A percentile compares a stretch with the other conserved stretches of the same genome.
These are phyloP conservation scores for Petunia axillaris DNA, from an alignment of 257 asterid species.

Conservation along the genomic window DNA sequence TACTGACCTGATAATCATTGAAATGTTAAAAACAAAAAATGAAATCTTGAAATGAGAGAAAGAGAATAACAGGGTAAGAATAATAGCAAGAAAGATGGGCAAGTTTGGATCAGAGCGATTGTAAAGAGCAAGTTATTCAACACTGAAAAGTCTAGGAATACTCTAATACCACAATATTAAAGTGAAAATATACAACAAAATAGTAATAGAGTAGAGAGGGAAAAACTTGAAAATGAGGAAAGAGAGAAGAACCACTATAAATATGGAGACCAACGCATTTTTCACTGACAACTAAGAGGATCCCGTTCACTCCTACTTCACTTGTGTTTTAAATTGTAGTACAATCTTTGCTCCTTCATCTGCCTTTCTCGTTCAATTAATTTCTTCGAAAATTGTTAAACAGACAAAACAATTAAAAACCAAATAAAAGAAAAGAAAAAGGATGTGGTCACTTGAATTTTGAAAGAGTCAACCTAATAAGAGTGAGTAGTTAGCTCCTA, in stretches of 20 bases:
- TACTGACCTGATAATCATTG: constrained; percentile 61
- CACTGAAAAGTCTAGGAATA: constrained; percentile 60
- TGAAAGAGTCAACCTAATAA: too few relatives aligned
- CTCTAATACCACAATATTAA: not conserved
- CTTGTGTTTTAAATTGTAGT: not conserved
- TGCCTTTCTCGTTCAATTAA: not conserved
- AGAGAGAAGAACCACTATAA: constrained; percentile 58
- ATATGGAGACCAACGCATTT: constrained; percentile 64
- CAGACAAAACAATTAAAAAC: too few relatives aligned
- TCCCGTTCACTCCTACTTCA: not conserved
- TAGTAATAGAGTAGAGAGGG: constrained; percentile 34
- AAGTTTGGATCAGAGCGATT: constrained; percentile 70
- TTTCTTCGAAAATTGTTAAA: not conserved
- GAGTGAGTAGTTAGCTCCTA: too few relatives aligned
- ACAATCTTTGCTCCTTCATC: not conserved
- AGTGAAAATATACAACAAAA: constrained; percentile 1
- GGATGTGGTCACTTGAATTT: too few relatives aligned
- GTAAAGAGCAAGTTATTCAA: constrained; percentile 61
- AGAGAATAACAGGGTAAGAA: constrained; percentile 24
- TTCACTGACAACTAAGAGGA: not conserved
- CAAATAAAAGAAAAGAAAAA: too few relatives aligned
- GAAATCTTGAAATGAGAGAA: not conserved
- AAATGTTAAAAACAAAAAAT: not conserved
- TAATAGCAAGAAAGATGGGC: constrained; percentile 79
- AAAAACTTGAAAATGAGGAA: constrained; percentile 44